Evolutionary conservation across 1,284 basidiomycete species (phyloP), one percentile per base, ranked within the genome.

Genomic region (Ceratobasidium papillatum): DNA sequence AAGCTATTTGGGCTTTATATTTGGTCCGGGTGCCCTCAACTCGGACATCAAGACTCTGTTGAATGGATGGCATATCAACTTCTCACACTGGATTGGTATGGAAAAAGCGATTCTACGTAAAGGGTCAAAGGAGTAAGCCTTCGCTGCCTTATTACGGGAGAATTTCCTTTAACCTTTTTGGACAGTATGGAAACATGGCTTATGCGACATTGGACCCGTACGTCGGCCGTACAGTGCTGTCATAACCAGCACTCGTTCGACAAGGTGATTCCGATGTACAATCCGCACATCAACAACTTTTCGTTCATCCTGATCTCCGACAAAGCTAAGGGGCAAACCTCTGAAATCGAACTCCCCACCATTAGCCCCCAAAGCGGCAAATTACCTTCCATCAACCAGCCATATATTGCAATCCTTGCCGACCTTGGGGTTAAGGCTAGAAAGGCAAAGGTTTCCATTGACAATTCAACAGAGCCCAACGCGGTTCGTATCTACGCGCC

Each of bases 201-300:
- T 25, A n/a, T 17, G 14, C 27, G 45, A 3, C 45, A 11, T 22
- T 66, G 64, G 64, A 22, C 25, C 2, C 64, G 64, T 32, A 66
- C 47, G 11, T 51, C 47, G 7, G 64, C 64, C 4, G 27, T 66
- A 19, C 64, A 66, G 30, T 66, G 64, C n/a, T 49, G 19, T n/a
- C 45, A 49, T 7, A 17, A 47, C 12, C 62, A 64, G 22, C 19
- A 12, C 5, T 17, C 30, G 34, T 30, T 66, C 49, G 47, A 52
- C 19, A 66, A 66, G 32, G 5, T 66, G 25, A 66, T 52, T 11
- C 64, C 64, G 30, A 66, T 66, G 64, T 66, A 27, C 32, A 32
- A 64, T 5, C n/a, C 8, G 17, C 3, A 25, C 14, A n/a, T 7
- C n/a, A 2, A 30, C 12, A 36, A 17, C 8, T 22, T 64, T 17